Conservation (phyloP, 768 basidiomycete species). For the Boletus speciosus region DNA sequence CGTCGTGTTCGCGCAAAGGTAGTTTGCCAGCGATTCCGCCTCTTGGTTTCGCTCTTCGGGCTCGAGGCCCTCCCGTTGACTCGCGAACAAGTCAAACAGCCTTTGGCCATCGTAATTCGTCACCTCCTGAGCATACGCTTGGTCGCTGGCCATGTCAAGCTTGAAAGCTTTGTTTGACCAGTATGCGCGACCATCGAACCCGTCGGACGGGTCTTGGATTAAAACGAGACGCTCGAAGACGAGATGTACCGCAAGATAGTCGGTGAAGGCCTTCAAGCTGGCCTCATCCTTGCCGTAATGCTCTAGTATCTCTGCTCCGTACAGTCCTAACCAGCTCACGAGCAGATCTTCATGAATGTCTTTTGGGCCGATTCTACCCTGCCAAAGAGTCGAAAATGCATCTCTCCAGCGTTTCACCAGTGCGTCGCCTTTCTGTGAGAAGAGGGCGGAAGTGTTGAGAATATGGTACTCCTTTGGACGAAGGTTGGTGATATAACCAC, state of each 20-base stretch:
- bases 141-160: neutral
- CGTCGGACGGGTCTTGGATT: neutral
- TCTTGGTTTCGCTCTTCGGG: neutral
- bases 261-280: neutral
- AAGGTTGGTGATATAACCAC: conserved; percentile 4
- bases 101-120: neutral
- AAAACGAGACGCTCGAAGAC: neutral
- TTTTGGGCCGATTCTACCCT: neutral
- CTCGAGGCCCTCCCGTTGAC: conserved; percentile 1
- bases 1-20: neutral
- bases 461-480: conserved; percentile 4
- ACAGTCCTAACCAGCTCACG: neutral
- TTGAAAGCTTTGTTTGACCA: conserved; percentile 1
- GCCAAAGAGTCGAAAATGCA: neutral
- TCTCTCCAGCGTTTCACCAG: conserved; percentile 1
- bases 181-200: conserved; percentile 2
- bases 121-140: neutral
- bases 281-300: neutral
- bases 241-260: conserved; percentile 1
- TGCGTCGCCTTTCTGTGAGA: neutral
- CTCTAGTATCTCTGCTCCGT: neutral
- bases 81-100: conserved; percentile 4
- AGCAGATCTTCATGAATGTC: conserved; percentile 1
- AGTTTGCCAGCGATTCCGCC: neutral
- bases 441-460: conserved; percentile 3